phyloP scores from a whole-genome alignment of 2,329 filamentous ascomycete genomes.

The Pseudocercospora eumusae region DNA sequence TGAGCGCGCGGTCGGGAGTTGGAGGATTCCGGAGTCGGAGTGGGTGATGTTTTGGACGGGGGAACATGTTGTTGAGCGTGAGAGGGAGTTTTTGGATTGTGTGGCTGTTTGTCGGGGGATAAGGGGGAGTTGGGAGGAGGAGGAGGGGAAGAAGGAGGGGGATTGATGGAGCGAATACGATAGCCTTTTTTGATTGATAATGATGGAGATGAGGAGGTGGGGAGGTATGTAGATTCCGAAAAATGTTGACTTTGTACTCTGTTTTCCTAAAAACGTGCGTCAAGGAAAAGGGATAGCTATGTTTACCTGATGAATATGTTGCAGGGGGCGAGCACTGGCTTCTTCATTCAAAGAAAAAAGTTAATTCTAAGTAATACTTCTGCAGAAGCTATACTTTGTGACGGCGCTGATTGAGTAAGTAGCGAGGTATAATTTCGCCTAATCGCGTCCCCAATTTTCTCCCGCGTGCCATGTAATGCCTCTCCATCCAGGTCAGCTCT shows the following conservation, averaged over 20 bases:
- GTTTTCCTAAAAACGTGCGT: too few relatives aligned
- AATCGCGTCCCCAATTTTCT: background rate
- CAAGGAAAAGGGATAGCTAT: too few relatives aligned
- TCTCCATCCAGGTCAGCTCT: background rate
- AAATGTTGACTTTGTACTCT: too few relatives aligned
- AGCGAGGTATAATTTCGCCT: constrained; percentile 7
- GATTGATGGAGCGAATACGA: too few relatives aligned
- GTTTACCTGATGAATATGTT: too few relatives aligned
- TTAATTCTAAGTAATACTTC: constrained; percentile 6
- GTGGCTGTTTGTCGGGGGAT: constrained; percentile 51
- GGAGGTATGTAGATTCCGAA: too few relatives aligned
- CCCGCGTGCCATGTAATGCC: constrained; percentile 3
- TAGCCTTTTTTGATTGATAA: too few relatives aligned
- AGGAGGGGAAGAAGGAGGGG: constrained; percentile 39
- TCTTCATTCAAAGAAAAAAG: background rate
- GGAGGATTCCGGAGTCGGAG: constrained; percentile 76
- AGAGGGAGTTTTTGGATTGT: constrained; percentile 51
- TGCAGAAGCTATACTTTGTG: background rate
- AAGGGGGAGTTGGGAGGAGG: constrained; percentile 53
- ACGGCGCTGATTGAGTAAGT: constrained; percentile 8
- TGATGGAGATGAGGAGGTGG: too few relatives aligned
- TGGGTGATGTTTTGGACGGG: constrained; percentile 99
- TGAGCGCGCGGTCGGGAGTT: constrained; percentile 79
- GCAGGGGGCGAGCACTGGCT: background rate
- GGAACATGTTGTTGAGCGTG: constrained; percentile 56